Conservation (phyloP, 1,284 basidiomycete genomes). For the Moesziomyces sp. region DNA sequence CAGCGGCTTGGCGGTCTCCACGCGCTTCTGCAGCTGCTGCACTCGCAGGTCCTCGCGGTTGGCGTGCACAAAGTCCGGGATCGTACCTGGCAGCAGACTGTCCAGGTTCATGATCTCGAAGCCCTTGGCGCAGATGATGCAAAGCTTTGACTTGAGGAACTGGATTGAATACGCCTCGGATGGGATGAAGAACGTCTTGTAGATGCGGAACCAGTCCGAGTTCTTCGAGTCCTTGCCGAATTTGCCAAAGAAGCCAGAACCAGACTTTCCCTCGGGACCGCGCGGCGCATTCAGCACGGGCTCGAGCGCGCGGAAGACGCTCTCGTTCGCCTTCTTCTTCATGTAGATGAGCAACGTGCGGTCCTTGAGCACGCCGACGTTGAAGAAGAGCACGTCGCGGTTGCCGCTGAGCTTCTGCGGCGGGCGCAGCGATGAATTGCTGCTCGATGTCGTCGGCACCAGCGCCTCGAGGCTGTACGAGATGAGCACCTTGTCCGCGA, state of each 20-base stretch:
- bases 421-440: slow-evolving; percentile 68
- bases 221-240: slow-evolving; percentile 80
- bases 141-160: slow-evolving; percentile 89
- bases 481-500: slow-evolving; percentile 81
- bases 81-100: slow-evolving; percentile 83
- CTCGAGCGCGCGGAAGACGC: slow-evolving; percentile 91
- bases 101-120: slow-evolving; percentile 90
- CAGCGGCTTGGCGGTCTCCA: slow-evolving; percentile 81
- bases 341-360: slow-evolving; percentile 92
- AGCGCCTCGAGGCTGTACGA: slow-evolving; percentile 91
- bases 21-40: slow-evolving; percentile 80
- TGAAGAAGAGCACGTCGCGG: slow-evolving; percentile 93
- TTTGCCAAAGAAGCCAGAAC: slow-evolving; percentile 74
- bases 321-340: slow-evolving; percentile 90
- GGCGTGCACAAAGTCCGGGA: slow-evolving; percentile 74
- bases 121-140: slow-evolving; percentile 89
- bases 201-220: slow-evolving; percentile 90
- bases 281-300: slow-evolving; percentile 83
- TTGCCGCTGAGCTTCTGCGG: slow-evolving; percentile 86
- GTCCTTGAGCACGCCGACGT: slow-evolving; percentile 83
- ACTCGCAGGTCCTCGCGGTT: slow-evolving; percentile 77
- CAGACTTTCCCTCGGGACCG: slow-evolving; percentile 76
- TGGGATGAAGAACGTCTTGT: slow-evolving; percentile 91
- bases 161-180: slow-evolving; percentile 88
- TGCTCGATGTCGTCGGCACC: slow-evolving; percentile 82